phyloP scores from a whole-genome alignment of 2,329 filamentous ascomycete species.

The Ophiostoma sp. region DNA sequence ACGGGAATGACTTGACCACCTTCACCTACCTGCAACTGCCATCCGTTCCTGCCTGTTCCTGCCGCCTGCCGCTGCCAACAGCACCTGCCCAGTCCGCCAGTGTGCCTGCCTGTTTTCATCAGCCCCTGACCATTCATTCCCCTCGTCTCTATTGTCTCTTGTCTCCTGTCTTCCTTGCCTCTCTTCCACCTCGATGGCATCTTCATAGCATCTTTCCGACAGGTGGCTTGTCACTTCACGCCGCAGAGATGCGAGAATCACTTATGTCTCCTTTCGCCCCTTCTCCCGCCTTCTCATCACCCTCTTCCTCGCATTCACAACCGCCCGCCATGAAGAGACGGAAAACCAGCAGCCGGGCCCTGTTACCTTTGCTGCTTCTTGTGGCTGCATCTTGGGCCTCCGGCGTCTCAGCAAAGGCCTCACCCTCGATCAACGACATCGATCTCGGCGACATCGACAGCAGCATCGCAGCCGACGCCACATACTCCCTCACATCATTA shows the following conservation, averaged over 20 bases:
- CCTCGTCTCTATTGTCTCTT: neutral
- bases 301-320: neutral
- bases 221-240: neutral
- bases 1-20: neutral
- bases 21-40: neutral
- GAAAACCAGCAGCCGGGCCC: neutral
- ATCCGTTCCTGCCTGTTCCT: neutral
- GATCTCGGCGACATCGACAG: neutral
- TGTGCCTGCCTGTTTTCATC: neutral
- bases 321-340: neutral
- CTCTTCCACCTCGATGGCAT: neutral
- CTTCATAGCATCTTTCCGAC: neutral
- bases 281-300: neutral
- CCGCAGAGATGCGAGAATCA: neutral
- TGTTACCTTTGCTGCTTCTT: neutral
- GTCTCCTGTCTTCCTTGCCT: neutral
- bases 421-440: neutral
- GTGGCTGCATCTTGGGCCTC: neutral
- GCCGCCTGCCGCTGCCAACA: neutral
- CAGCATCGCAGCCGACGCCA: neutral
- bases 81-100: neutral
- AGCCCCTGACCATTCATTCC: neutral
- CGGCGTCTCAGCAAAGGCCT: neutral
- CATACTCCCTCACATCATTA: neutral
- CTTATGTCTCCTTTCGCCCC: neutral